phyloP scores from a whole-genome alignment of 139 green algal genomes.

The Penium margaritaceum region DNA sequence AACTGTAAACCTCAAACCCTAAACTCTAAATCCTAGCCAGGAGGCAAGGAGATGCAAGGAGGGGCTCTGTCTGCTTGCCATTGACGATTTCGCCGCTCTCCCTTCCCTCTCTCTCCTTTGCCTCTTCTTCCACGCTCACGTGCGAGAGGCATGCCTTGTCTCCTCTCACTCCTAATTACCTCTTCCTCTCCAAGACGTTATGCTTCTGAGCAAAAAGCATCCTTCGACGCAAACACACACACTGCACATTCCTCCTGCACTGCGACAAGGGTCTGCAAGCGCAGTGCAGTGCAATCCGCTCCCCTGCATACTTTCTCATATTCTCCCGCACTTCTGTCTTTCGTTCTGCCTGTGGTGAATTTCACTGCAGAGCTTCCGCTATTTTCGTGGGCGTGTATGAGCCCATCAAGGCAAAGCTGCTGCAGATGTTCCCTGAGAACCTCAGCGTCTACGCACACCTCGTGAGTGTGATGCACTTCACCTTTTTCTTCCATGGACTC shows the following conservation, averaged over 20 bases:
- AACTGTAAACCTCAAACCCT: too few species aligned
- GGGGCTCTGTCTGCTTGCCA: not conserved
- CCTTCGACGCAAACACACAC: too few species aligned
- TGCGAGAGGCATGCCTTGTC: not conserved
- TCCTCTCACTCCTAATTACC: not conserved
- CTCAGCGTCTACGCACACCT: constrained; percentile 21
- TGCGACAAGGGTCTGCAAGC: not conserved
- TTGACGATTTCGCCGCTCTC: not conserved
- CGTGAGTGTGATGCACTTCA: too few species aligned
- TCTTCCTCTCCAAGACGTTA: not conserved
- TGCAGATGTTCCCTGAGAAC: constrained; percentile 21
- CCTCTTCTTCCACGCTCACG: not conserved
- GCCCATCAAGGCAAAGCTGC: constrained; percentile 47
- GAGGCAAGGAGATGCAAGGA: too few species aligned
- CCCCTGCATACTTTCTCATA: not conserved
- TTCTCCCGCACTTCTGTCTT: not conserved
- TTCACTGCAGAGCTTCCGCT: constrained; percentile 34
- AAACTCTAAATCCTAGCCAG: not conserved
- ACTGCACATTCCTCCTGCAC: too few species aligned
- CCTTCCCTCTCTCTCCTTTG: not conserved
- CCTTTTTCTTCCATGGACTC: too few species aligned
- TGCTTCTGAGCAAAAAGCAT: not conserved
- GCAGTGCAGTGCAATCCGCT: not conserved
- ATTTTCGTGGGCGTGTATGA: constrained; percentile 51
- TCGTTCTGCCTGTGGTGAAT: not conserved